phyloP scores from a whole-genome alignment of 1,284 basidiomycete species.

The Tremellales sp. region DNA sequence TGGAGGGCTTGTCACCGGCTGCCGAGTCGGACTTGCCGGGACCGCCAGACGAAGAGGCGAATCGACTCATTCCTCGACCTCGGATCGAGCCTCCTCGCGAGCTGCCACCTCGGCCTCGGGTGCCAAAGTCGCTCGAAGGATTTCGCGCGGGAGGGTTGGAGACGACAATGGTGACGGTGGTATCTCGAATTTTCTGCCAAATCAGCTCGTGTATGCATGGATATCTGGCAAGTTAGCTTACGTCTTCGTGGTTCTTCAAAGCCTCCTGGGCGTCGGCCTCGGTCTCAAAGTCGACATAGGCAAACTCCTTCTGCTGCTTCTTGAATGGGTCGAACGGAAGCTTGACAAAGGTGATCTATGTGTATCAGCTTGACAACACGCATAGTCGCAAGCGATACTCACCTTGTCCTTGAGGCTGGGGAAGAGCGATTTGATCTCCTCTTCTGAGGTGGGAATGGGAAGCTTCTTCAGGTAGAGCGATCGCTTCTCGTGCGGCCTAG shows the following conservation, averaged over 20 bases:
- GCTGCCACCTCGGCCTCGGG: slow-evolving; percentile 49
- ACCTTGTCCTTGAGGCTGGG: slow-evolving; percentile 39
- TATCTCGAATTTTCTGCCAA: slow-evolving; percentile 40
- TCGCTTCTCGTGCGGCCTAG: slow-evolving; percentile 67
- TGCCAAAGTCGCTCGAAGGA: slow-evolving; percentile 22
- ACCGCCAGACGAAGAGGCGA: not conserved
- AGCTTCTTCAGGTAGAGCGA: slow-evolving; percentile 74
- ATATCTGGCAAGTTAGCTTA: slow-evolving; percentile 43
- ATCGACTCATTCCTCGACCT: slow-evolving; percentile 4
- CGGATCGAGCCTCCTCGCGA: slow-evolving; percentile 49
- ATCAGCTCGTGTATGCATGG: not conserved
- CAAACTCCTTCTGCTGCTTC: slow-evolving; percentile 47
- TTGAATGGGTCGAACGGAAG: slow-evolving; percentile 54
- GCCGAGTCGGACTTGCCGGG: not conserved
- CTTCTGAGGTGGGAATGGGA: slow-evolving; percentile 58
- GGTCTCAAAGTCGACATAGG: slow-evolving; percentile 80
- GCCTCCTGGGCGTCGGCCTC: slow-evolving; percentile 75
- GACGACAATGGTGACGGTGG: slow-evolving; percentile 46
- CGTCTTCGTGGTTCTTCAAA: slow-evolving; percentile 65
- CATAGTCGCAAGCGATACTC: slow-evolving; percentile 9
- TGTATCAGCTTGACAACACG: slow-evolving; percentile 3
- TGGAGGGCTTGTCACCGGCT: not conserved
- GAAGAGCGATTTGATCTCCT: slow-evolving; percentile 71
- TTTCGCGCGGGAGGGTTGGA: slow-evolving; percentile 40
- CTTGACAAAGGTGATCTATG: slow-evolving; percentile 66